Evolutionary conservation across 2,329 filamentous ascomycete genomes (phyloP).

Genomic region (Orbilia blumenaviensis): DNA sequence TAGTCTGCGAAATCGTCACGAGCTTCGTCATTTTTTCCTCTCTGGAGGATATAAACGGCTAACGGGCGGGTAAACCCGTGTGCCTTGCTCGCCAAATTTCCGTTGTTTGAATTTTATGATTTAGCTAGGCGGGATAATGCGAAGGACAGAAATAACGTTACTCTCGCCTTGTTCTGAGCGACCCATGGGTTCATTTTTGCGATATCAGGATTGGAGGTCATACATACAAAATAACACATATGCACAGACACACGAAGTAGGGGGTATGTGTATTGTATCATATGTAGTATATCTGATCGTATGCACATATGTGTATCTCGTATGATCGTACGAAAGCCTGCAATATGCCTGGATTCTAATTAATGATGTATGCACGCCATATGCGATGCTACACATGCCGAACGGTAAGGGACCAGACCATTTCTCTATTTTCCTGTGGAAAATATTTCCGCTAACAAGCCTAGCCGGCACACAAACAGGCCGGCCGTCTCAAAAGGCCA

Average conservation of each 20-base stretch:
- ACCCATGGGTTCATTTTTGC: not conserved
- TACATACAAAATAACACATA: too few species aligned
- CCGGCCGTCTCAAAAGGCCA: too few species aligned
- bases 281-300: too few species aligned
- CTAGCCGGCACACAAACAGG: too few species aligned
- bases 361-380: not conserved
- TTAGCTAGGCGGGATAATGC: not conserved
- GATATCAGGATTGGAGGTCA: too few species aligned
- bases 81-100: constrained; percentile 1
- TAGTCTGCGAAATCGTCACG: too few species aligned
- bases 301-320: too few species aligned
- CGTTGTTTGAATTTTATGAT: not conserved
- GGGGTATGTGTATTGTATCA: too few species aligned
- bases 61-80: constrained; percentile 14
- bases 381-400: not conserved
- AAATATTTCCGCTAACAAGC: constrained; percentile 11
- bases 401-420: not conserved
- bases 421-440: not conserved
- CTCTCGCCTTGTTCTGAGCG: not conserved
- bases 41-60: not conserved
- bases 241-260: too few species aligned
- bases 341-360: too few species aligned
- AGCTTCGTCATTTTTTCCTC: too few species aligned
- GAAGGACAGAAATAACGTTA: not conserved
- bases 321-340: too few species aligned